Base-by-base conservation (phyloP, 345 rosid genomes). In the Eutrema heterophyllum region DNA sequence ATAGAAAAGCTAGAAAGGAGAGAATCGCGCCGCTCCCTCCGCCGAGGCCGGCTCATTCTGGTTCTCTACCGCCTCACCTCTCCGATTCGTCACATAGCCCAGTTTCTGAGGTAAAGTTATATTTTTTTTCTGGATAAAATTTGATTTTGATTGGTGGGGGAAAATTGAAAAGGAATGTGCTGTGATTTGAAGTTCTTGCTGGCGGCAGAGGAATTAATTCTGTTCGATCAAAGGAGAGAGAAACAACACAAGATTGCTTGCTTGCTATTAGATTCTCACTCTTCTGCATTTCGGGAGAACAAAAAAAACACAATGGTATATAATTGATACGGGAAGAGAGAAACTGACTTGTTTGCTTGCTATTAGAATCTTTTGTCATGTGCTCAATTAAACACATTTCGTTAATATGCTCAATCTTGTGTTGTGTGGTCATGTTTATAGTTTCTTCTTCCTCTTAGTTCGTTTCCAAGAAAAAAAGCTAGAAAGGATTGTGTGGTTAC, bases 71-170 rank as follows among this genome's bases (percentile, higher is more conserved):
- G 71, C 92, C 92, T 18, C 97, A 95, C 56, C 81, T 92, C 80
- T 92, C 97, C 15, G 99, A 95, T 90, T 96, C 99, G 0, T 90
- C 99, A 51, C 96, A 95, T 70, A 92, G 97, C 77, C 97, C 97
- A 41, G 89, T 86, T 70, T 95, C 97, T 4, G 92, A 95, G 97
- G 99, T 95, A 75, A 67, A 40, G 3, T 10, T 26, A 2, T 35
- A 2, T 4, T 6, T 15, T 4, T 30, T n/a, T 30, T 54, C 7
- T 11, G 7, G 45, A 41, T 41, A 41, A 4, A 41, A 41, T 9
- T 36, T 16, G 2, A n/a, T 77, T 76, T 29, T 52, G 68, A 65
- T 62, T 79, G 64, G 75, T 57, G 54, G n/a, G 5, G 63, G 4
- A 12, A 24, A 27, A 1, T 9, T 14, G 9, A n/a, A 44, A 68